phyloP scores from a whole-genome alignment of 2,329 filamentous ascomycete genomes.

The Diaporthe longicolla region DNA sequence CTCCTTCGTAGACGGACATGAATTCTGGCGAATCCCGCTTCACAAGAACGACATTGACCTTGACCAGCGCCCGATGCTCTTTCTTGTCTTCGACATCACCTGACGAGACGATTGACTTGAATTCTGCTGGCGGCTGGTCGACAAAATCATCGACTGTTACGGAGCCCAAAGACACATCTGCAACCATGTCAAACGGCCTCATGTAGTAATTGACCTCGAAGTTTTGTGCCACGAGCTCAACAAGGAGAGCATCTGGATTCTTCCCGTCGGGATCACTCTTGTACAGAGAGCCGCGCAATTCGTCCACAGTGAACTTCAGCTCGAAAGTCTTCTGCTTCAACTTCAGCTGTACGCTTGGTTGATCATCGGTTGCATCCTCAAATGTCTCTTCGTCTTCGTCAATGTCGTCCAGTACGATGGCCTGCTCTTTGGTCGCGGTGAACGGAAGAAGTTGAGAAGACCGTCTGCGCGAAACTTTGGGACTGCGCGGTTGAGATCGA shows the following conservation, averaged over 20 bases:
- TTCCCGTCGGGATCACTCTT: slow-evolving; percentile 84
- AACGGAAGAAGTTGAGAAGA: slow-evolving; percentile 81
- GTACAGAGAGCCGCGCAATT: slow-evolving; percentile 92
- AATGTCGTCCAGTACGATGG: slow-evolving; percentile 85
- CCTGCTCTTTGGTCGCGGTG: slow-evolving; percentile 69
- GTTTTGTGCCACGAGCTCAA: slow-evolving; percentile 90
- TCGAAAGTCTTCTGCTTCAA: slow-evolving; percentile 94
- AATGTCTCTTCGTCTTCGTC: slow-evolving; percentile 76
- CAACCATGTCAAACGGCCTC: slow-evolving; percentile 91
- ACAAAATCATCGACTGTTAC: slow-evolving; percentile 96
- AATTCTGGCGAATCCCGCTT: slow-evolving; percentile 95
- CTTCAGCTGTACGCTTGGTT: slow-evolving; percentile 71
- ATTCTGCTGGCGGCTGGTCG: slow-evolving; percentile 87
- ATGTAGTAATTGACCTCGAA: slow-evolving; percentile 92
- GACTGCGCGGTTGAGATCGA: slow-evolving; percentile 51
- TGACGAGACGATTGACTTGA: slow-evolving; percentile 97
- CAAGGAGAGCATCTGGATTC: slow-evolving; percentile 84
- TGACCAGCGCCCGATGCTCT: slow-evolving; percentile 85
- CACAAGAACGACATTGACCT: slow-evolving; percentile 90
- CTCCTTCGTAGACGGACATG: slow-evolving; percentile 89
- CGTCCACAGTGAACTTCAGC: slow-evolving; percentile 96
- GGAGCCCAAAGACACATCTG: slow-evolving; percentile 89
- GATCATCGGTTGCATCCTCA: slow-evolving; percentile 75
- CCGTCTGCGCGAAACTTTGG: slow-evolving; percentile 51
- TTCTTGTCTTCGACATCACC: slow-evolving; percentile 79